Conservation (phyloP, 1,139 yeast species). For the Taphrina sp. region DNA sequence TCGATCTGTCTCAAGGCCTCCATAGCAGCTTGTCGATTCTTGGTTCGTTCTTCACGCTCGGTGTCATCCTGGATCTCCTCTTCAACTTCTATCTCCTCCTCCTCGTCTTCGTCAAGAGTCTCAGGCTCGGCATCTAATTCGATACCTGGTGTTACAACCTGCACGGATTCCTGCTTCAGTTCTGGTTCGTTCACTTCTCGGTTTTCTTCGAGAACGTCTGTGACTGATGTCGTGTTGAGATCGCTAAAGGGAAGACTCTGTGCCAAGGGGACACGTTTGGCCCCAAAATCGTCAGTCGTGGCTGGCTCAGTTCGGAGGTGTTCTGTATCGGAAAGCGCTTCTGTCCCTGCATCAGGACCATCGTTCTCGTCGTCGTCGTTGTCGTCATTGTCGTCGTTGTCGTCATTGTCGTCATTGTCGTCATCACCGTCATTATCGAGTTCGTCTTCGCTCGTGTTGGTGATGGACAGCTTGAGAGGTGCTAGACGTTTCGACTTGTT, state of each 20-base stretch:
- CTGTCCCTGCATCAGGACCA: no score
- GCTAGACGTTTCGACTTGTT: no score
- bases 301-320: no score
- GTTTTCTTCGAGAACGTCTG: conserved; percentile 33
- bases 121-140: conserved; percentile 39
- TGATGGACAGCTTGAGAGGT: not conserved
- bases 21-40: conserved; percentile 27
- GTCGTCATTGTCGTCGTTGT: not conserved
- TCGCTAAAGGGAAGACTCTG: no score
- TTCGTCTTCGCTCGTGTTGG: not conserved
- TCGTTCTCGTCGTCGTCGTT: not conserved
- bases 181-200: conserved; percentile 36
- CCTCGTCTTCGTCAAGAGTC: conserved; percentile 36
- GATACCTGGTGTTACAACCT: conserved; percentile 44
- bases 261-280: no score
- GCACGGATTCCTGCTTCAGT: conserved; percentile 40
- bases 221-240: no score
- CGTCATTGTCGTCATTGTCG: not conserved
- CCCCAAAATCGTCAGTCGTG: no score
- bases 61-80: conserved; percentile 28
- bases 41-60: conserved; percentile 19
- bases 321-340: no score
- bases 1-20: conserved; percentile 25
- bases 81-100: conserved; percentile 26
- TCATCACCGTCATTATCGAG: not conserved